These are phyloP conservation scores for Rauvolfia tetraphylla DNA, from an alignment of 257 asterid genomes.

Conservation along the genomic window DNA sequence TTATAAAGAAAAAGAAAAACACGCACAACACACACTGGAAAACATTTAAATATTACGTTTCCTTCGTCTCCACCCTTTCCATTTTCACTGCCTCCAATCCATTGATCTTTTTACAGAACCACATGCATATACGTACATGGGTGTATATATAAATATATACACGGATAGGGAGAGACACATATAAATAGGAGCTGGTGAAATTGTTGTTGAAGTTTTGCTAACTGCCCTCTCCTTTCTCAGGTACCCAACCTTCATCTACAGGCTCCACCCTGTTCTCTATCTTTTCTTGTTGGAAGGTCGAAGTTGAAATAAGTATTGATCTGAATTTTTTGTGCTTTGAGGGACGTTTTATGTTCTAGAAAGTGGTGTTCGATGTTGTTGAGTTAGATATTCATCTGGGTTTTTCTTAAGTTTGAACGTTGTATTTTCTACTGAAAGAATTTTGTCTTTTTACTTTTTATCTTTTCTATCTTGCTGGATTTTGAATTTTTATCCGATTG, in stretches of 20 bases:
- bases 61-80: neutral
- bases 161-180: too few species aligned
- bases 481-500: neutral
- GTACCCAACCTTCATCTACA: slow-evolving; percentile 1
- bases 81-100: neutral
- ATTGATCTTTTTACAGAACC: neutral
- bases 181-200: slow-evolving; percentile 7
- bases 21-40: neutral
- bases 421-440: neutral
- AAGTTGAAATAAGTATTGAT: neutral
- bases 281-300: neutral
- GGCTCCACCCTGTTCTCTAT: neutral
- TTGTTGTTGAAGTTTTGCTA: slow-evolving; percentile 9
- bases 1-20: neutral
- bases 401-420: neutral
- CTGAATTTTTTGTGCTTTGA: neutral
- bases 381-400: neutral
- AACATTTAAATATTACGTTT: neutral
- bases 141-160: neutral
- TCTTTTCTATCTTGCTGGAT: neutral
- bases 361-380: neutral
- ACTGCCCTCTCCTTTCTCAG: slow-evolving; percentile 19
- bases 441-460: neutral
- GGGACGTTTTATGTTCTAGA: neutral
- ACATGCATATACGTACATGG: neutral